Percentiles rank a stretch among this genome's conserved stretches.
phyloP scores from a whole-genome alignment of 2,329 filamentous ascomycete species.

The Penicillium sp. region DNA sequence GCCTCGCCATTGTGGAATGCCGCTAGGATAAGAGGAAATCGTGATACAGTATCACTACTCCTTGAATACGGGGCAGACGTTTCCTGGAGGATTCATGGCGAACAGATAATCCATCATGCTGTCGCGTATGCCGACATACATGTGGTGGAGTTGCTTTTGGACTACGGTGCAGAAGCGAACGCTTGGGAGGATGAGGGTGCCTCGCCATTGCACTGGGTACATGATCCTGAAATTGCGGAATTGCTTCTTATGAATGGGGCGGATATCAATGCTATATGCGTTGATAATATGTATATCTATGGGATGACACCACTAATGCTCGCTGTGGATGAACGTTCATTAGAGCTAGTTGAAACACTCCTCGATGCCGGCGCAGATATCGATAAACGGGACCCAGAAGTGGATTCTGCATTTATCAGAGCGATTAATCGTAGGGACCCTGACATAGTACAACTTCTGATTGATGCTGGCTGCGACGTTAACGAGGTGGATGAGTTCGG shows the following conservation, averaged over 20 bases:
- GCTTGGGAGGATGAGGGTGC: too few species aligned
- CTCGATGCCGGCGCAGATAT: not conserved
- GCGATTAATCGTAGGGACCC: not conserved
- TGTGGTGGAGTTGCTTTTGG: not conserved
- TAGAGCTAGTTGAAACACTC: not conserved
- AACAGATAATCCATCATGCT: not conserved
- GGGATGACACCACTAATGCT: not conserved
- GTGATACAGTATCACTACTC: not conserved
- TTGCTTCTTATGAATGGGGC: not conserved
- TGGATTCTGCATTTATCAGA: not conserved
- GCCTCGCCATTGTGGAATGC: not conserved
- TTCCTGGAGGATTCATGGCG: not conserved
- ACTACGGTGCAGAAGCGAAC: too few species aligned
- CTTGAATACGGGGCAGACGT: not conserved
- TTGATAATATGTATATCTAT: too few species aligned
- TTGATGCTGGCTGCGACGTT: not conserved
- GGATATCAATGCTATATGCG: not conserved
- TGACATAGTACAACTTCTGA: not conserved
- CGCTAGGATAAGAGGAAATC: not conserved
- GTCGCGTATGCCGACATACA: not conserved
- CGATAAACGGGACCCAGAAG: not conserved
- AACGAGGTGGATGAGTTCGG: not conserved
- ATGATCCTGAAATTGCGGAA: not conserved
- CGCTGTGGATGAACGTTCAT: not conserved
- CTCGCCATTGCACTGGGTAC: not conserved